Base-by-base conservation (phyloP, 1,284 basidiomycete genomes). In the Rhizoctonia solani region DNA sequence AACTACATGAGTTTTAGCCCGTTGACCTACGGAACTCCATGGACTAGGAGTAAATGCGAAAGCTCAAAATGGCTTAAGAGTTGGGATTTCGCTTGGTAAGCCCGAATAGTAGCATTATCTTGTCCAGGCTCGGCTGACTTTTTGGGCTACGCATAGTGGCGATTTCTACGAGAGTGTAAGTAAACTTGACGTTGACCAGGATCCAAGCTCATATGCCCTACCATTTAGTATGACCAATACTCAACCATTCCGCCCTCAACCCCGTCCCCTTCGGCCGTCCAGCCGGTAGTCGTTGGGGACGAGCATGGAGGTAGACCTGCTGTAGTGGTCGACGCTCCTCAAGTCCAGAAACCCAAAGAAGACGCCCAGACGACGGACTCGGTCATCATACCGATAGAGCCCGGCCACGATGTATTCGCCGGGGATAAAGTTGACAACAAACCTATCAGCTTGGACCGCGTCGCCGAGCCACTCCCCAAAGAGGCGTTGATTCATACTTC, bases 41-140 rank as follows among this genome's bases (percentile, higher is more conserved):
- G 97, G 97, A 99, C 95, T 30, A 88, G 83, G 77, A 75, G 74
- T 11, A 83, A 90, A 69, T 99, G 96, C 75, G 78, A 85, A 69
- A 82, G 81, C 50, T 88, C 94, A 4, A 87, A 88, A 74, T 95
- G 93, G 92, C 74, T 95, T 65, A 92, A 88, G 79, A 89, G 87
- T 1, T 99, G 97, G 96, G 97, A 99, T 77, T 98, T 99, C 76
- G 86, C 87, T 66, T 98, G 95, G 87, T 90, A 74, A 68, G 88
- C 75, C 11, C n/a, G n/a, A n/a, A n/a, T n/a, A n/a, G n/a, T n/a
- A n/a, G n/a, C n/a, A n/a, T n/a, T n/a, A n/a, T n/a, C n/a, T n/a
- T n/a, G n/a, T n/a, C n/a, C n/a, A n/a, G n/a, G n/a, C n/a, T n/a
- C n/a, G n/a, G n/a, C n/a, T n/a, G n/a, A n/a, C n/a, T n/a, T n/a